Evolutionary conservation across 2,329 filamentous ascomycete species (phyloP).

Genomic region (Alternaria hordeiaustralica): DNA sequence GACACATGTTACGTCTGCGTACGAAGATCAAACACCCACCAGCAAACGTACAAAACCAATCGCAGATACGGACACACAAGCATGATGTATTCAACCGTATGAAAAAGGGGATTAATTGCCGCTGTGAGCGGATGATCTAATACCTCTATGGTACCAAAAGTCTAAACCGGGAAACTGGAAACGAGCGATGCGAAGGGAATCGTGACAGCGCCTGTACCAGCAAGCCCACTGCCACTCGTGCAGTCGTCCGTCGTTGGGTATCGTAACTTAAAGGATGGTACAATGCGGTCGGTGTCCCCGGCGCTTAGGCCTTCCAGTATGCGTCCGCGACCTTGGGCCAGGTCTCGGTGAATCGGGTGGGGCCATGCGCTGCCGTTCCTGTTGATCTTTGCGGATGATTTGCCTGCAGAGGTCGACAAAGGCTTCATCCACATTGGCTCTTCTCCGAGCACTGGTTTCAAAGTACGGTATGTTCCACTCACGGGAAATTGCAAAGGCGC

Average conservation of each 20-base stretch:
- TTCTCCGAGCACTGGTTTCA: slow-evolving; percentile 81
- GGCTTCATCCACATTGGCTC: slow-evolving; percentile 88
- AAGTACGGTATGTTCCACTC: slow-evolving; percentile 90
- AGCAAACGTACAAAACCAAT: slow-evolving; percentile 1
- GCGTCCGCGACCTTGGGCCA: slow-evolving; percentile 13
- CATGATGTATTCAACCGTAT: not conserved
- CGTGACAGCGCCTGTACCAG: slow-evolving; percentile 29
- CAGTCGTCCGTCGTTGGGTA: slow-evolving; percentile 26
- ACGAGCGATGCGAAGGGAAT: slow-evolving; percentile 10
- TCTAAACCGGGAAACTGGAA: slow-evolving; percentile 9
- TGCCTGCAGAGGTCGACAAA: slow-evolving; percentile 85
- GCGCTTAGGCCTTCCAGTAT: slow-evolving; percentile 12
- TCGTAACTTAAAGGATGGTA: slow-evolving; percentile 37
- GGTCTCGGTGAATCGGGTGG: slow-evolving; percentile 24
- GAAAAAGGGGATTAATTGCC: slow-evolving; percentile 22
- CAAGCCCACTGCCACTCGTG: slow-evolving; percentile 26
- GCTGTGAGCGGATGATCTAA: slow-evolving; percentile 29
- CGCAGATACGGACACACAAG: slow-evolving; percentile 10
- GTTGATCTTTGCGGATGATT: slow-evolving; percentile 77
- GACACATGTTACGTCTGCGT: not conserved
- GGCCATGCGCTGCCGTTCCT: slow-evolving; percentile 31
- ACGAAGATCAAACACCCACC: not conserved
- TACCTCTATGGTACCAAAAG: slow-evolving; percentile 24
- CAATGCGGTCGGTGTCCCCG: slow-evolving; percentile 32
- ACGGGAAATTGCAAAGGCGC: slow-evolving; percentile 84